Evolutionary conservation across 1,284 basidiomycete genomes (phyloP), one percentile per base, ranked within the genome.

Genomic region (Apiotrichum akiyoshidainum): DNA sequence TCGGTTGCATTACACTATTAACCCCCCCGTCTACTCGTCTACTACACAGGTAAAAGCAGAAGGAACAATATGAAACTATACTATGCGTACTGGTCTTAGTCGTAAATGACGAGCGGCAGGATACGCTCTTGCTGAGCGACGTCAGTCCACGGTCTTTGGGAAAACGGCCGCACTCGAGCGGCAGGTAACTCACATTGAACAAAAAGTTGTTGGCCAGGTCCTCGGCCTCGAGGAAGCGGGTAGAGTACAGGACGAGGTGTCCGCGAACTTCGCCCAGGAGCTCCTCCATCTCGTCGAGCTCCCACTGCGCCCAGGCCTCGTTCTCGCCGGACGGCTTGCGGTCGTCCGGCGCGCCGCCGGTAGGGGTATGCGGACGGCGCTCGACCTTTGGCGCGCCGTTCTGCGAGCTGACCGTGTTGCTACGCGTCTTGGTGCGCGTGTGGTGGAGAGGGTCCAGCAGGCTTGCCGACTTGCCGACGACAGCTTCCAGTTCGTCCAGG

Each of bases 141-240:
- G n/a, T 39, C 22, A 46, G 39, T 19, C 16, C 37, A 31, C 6
- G 6, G 11, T n/a, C 21, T 46, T 16, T 7, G 3, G 13, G 9
- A 3, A 2, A 12, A 71, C 74, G 7, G 7, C 26, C 4, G 26
- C 26, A 7, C 26, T 31, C 26, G 4, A 31, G 26, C 7, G 7
- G 4, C 26, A 7, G 26, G 26, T 31, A 31, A 31, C 26, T 68
- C 59, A 75, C 84, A 71, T 90, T 90, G 79, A 93, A 94, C 64
- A 97, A 79, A 81, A 96, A 95, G 73, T 94, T 92, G 67, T 91
- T 87, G 4, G 86, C 85, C 5, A 85, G 81, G 73, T 92, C 90
- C 75, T 93, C 91, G 17, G 85, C 88, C 77, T 93, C 91, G 56
- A 95, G 70, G 79, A 94, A 93, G 5, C 86, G 84, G 26, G 82